Evolutionary conservation across 108 stramenopile genomes (phyloP).

Genomic region (Thalassiosira profunda): DNA sequence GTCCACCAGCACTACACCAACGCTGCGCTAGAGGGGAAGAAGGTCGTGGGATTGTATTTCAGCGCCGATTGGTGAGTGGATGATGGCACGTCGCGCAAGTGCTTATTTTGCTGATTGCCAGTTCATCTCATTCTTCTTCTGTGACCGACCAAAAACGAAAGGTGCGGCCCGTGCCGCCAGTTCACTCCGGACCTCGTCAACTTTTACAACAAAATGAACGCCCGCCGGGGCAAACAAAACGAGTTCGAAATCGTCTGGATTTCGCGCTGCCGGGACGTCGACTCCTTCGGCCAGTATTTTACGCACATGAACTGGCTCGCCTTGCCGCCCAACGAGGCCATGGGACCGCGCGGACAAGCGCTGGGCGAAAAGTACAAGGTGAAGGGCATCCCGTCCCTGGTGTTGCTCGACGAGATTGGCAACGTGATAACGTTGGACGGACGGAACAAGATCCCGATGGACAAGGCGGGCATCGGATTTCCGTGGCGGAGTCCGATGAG

Average conservation of each 20-base stretch:
- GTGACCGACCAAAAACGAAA: background rate
- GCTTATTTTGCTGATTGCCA: background rate
- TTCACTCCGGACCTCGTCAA: slow-evolving; percentile 92
- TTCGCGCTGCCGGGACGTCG: slow-evolving; percentile 79
- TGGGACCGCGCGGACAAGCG: slow-evolving; percentile 76
- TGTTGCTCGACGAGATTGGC: slow-evolving; percentile 92
- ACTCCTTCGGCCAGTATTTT: slow-evolving; percentile 90
- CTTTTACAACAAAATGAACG: slow-evolving; percentile 90
- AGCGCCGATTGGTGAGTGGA: slow-evolving; percentile 73
- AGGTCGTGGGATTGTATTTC: slow-evolving; percentile 91
- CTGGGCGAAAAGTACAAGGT: slow-evolving; percentile 80
- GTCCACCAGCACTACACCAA: slow-evolving; percentile 76
- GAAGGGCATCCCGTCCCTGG: slow-evolving; percentile 83
- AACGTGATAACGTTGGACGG: slow-evolving; percentile 84
- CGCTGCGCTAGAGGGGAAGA: slow-evolving; percentile 74
- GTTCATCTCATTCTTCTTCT: background rate
- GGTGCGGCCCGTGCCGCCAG: slow-evolving; percentile 90
- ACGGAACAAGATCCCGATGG: slow-evolving; percentile 80
- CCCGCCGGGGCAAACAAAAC: slow-evolving; percentile 72
- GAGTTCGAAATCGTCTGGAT: slow-evolving; percentile 93
- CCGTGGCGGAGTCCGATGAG: slow-evolving; percentile 90
- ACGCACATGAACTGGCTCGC: slow-evolving; percentile 93
- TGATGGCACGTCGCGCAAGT: background rate
- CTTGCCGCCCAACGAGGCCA: slow-evolving; percentile 83
- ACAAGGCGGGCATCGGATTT: slow-evolving; percentile 89